Conservation (phyloP, 148 eudicot genomes). For the Rhododendron vialii region DNA sequence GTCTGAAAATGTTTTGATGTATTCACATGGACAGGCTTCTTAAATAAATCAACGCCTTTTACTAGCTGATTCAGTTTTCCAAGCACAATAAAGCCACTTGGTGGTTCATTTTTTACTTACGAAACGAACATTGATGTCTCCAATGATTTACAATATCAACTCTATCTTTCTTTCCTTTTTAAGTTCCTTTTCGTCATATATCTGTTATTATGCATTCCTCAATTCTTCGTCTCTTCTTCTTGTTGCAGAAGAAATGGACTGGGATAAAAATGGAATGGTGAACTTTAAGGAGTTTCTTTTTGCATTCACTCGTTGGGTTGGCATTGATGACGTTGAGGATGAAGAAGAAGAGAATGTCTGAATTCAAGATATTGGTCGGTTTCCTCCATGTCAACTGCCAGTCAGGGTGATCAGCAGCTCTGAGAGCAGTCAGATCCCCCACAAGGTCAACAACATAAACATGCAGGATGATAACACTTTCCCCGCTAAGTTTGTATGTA, state of each 20-base stretch:
- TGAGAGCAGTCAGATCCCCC: neutral
- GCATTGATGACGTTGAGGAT: conserved; percentile 72
- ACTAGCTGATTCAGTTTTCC: neutral
- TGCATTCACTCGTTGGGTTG: conserved; percentile 90
- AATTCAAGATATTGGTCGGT: neutral
- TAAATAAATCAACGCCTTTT: neutral
- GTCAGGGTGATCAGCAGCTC: neutral
- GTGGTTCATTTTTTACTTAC: neutral
- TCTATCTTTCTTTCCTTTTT: neutral
- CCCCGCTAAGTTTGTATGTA: neutral
- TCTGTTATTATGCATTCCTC: neutral
- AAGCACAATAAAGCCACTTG: neutral
- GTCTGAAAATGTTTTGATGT: neutral
- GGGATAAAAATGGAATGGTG: conserved; percentile 94
- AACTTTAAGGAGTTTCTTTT: conserved; percentile 87
- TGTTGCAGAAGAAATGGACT: conserved; percentile 95
- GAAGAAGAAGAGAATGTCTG: conserved; percentile 29
- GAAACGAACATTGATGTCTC: neutral
- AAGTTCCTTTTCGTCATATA: neutral
- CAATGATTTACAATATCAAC: neutral
- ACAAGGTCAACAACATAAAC: neutral
- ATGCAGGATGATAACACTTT: neutral
- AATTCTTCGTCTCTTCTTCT: neutral
- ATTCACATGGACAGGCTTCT: neutral
- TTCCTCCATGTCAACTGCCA: neutral